Evolutionary conservation across 164 flowering plant genomes (phyloP), one percentile per base, ranked within the genome.

Genomic region (Chimonanthus salicifolius): DNA sequence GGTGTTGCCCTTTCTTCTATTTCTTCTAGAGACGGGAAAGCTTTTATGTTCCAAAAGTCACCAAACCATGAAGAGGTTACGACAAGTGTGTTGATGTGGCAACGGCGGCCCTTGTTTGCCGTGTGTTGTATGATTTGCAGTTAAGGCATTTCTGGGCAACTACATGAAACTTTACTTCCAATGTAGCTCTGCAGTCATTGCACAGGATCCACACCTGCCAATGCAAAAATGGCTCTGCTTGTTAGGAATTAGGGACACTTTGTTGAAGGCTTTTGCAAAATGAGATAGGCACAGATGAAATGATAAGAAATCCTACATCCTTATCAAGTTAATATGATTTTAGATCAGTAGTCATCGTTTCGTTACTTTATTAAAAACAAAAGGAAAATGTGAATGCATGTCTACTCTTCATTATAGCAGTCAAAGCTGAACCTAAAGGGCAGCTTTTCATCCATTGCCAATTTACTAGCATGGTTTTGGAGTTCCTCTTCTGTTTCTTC

Each of bases 121-220:
- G 86, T 71, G 98, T 94, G 77, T 94, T 94, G 83, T 91, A 94
- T 2, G 97, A 91, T 72, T 87, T 89, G 91, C 98, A 94, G 49
- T 81, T 71, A 21, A 87, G 83, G 81, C 97, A 94, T 76, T 94
- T 92, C 71, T 88, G 92, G 63, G 92, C 98, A 76, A 94, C 87
- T 8, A 86, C 79, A 82, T 93, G 97, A 74, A 75, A 93, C 71
- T 80, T 89, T 48, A 88, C 96, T 63, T 83, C 65, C 3, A 91
- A 88, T 43, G 80, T 85, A 6, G 74, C 72, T 68, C 93, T 94
- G 65, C 94, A 93, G 65, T 93, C 98, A 21, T 90, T 93, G 84
- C 98, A 93, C 5, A 90, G 89, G 67, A 90, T 90, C 86, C 87
- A 84, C 43, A 91, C 93, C 97, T 93, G 84, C 72, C 4, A 68